A percentile compares a stretch with the other conserved stretches of the same genome.
These are phyloP conservation scores for Coniochaeta sp. DNA, from an alignment of 2,329 filamentous ascomycete species.

Conservation along the genomic window DNA sequence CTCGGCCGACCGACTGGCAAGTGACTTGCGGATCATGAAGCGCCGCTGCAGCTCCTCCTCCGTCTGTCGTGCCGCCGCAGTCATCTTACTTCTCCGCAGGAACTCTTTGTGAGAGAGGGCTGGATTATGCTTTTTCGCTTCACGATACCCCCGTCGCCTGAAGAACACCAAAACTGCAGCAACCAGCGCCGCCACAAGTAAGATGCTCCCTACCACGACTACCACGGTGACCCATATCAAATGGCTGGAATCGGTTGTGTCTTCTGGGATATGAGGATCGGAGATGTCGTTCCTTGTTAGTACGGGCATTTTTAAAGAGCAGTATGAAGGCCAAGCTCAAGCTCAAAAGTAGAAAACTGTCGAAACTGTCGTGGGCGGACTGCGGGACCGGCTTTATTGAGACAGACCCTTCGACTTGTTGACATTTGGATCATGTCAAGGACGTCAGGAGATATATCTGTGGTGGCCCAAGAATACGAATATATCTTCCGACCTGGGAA, in stretches of 20 bases:
- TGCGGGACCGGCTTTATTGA: neutral
- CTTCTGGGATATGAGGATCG: neutral
- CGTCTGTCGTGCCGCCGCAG: constrained; percentile 14
- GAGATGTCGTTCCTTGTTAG: neutral
- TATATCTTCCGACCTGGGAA: neutral
- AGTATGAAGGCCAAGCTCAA: neutral
- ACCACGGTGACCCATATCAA: constrained; percentile 18
- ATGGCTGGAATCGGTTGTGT: constrained; percentile 5
- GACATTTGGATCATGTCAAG: neutral
- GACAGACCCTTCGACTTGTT: neutral
- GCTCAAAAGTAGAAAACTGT: neutral
- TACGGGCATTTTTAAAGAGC: neutral
- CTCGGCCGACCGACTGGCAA: constrained; percentile 19
- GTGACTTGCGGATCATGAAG: constrained; percentile 35
- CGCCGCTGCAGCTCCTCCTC: constrained; percentile 29
- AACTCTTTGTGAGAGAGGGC: constrained; percentile 14
- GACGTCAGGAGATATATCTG: neutral
- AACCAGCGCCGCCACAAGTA: constrained; percentile 13
- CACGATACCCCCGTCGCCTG: constrained; percentile 14
- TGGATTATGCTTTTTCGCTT: constrained; percentile 15
- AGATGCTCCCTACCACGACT: constrained; percentile 16
- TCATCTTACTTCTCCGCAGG: constrained; percentile 17
- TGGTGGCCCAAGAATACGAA: neutral
- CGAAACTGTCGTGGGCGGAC: neutral
- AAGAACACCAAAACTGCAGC: constrained; percentile 12